These are phyloP conservation scores for Nannochloropsis granulata DNA, from an alignment of 108 stramenopile species.

Conservation along the genomic window DNA sequence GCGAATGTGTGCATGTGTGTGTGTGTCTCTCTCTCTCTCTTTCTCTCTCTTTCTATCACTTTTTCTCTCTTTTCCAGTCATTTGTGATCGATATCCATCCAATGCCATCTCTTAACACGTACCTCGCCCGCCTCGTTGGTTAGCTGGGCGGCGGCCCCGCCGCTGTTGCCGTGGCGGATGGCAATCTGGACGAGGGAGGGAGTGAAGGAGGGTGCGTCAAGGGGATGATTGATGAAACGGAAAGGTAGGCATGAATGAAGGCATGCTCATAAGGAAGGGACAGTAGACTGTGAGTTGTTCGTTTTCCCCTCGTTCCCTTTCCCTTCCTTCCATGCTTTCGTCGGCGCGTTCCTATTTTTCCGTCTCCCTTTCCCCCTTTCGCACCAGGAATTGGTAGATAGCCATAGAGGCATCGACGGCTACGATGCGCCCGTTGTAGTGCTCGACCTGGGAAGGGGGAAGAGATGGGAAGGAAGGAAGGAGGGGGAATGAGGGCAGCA, in stretches of 20 bases:
- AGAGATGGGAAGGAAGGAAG: neutral
- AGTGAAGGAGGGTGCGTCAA: too few species aligned
- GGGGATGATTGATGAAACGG: too few species aligned
- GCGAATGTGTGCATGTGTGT: neutral
- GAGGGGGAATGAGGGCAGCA: neutral
- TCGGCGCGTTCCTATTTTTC: too few species aligned
- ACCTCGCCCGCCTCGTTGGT: slow-evolving; percentile 48
- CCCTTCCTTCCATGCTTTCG: neutral
- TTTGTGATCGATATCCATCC: neutral
- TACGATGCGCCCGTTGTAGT: slow-evolving; percentile 81
- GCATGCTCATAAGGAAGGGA: too few species aligned
- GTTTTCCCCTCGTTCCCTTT: neutral
- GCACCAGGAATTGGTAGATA: slow-evolving; percentile 86
- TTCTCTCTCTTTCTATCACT: neutral
- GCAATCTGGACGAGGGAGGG: slow-evolving; percentile 45
- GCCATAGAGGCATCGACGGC: slow-evolving; percentile 98
- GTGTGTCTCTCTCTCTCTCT: neutral
- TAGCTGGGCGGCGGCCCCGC: slow-evolving; percentile 35
- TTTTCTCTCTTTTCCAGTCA: neutral
- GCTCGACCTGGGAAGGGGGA: neutral
- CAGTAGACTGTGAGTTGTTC: too few species aligned
- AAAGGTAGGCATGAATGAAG: too few species aligned
- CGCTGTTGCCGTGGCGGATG: slow-evolving; percentile 61
- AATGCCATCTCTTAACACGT: neutral
- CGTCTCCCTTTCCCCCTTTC: neutral